Percentiles rank a stretch among this genome's conserved stretches.
Conservation (phyloP, 495 filamentous ascomycete species). For the Neurospora sp. region DNA sequence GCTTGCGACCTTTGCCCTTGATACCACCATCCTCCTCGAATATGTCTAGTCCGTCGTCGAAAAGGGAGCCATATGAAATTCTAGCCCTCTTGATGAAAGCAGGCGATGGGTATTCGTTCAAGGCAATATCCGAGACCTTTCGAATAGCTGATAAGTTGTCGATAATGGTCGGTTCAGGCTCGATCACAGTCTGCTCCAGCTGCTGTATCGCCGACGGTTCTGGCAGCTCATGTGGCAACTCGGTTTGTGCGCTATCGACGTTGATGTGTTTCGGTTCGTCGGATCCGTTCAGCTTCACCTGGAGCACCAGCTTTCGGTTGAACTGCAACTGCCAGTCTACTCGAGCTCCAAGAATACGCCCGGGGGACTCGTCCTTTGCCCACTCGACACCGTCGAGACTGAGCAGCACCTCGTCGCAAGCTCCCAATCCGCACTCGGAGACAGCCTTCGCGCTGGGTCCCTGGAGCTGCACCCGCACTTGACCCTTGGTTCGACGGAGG, state of each 20-base stretch:
- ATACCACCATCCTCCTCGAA: conserved; percentile 63
- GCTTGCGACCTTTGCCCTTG: conserved; percentile 58
- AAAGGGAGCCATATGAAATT: conserved; percentile 48
- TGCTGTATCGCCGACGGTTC: conserved; percentile 3
- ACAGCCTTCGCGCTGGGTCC: conserved; percentile 63
- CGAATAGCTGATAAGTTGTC: conserved; percentile 5
- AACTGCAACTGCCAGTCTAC: conserved; percentile 69
- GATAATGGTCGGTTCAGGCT: not conserved
- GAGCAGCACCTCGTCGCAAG: conserved; percentile 65
- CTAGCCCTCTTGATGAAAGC: conserved; percentile 62
- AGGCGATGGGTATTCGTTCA: conserved; percentile 57
- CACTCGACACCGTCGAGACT: conserved; percentile 57
- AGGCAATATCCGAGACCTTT: conserved; percentile 11
- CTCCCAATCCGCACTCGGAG: conserved; percentile 54
- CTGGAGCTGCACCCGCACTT: conserved; percentile 73
- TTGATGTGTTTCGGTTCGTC: conserved; percentile 28
- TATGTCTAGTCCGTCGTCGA: conserved; percentile 51
- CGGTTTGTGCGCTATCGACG: conserved; percentile 33
- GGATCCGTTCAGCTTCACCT: conserved; percentile 37
- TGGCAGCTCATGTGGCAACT: conserved; percentile 2
- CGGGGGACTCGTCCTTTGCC: conserved; percentile 38
- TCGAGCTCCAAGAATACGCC: conserved; percentile 53
- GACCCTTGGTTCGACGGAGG: conserved; percentile 65
- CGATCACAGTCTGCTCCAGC: not conserved
- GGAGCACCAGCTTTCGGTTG: conserved; percentile 44